Base-by-base conservation (phyloP, 2,329 filamentous ascomycete genomes). In the Alternaria infectoria region DNA sequence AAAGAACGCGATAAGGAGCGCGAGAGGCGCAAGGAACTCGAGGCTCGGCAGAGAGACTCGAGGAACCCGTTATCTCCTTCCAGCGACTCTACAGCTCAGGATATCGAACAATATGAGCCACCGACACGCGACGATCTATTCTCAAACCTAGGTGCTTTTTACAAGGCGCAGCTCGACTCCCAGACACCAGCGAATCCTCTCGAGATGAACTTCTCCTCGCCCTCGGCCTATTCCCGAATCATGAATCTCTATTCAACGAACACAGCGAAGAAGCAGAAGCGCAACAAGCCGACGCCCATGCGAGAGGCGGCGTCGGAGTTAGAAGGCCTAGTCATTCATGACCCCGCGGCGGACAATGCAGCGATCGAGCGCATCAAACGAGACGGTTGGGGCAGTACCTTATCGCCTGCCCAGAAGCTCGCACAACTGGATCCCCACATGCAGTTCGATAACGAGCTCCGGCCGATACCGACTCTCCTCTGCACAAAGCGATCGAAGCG, bases 401-500 rank as follows among this genome's bases (percentile, higher is more conserved):
- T 86, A 3, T 86, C 84, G 4, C 71, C 81, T 11, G 77, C 83
- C 6, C 89, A 90, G 75, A 79, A 85, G 74, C 51, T 79, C 69
- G 74, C 85, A 80, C 81, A 88, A 77, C 74, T 81, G 66, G 80
- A 83, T 67, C 76, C 83, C 57, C 79, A 84, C 43, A 81, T 87
- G 3, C 88, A 87, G 7, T 94, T 96, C 75, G 81, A 88, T 2
- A 86, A 90, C 57, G 88, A 95, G 19, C 87, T 98, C 6, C 90
- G 93, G 26, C 96, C 96, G 0, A 86, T 94, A 13, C 90, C 94
- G 0, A 91, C 92, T 15, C 86, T 96, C 3, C 88, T 99, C 13
- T 90, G 93, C 60, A 97, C 95, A 0, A 97, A 97, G 77, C 91
- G 95, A 40, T 93, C 93, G 19, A 98, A 97, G 82, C 92, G 96